phyloP scores from a whole-genome alignment of 2,329 filamentous ascomycete species.

The Biscogniauxia mediterranea region DNA sequence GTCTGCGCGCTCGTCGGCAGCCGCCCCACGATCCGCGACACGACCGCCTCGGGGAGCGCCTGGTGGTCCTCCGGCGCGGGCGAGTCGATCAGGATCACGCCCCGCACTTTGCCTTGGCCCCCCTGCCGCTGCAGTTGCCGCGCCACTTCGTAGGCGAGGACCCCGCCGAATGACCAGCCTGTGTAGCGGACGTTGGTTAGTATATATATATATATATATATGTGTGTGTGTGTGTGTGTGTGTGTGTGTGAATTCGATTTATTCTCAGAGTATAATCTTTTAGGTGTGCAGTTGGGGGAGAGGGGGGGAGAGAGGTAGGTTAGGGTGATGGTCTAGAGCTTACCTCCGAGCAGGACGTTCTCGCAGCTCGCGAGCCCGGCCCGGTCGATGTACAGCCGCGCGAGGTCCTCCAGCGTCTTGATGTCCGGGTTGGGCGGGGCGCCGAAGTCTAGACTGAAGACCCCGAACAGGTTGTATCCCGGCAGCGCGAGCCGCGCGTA shows the following conservation, averaged over 20 bases:
- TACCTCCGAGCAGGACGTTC: conserved; percentile 40
- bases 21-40: conserved; percentile 10
- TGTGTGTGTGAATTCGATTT: too few relatives aligned
- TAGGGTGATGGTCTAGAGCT: conserved; percentile 3
- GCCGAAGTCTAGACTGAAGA: conserved; percentile 8
- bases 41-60: conserved; percentile 39
- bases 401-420: conserved; percentile 18
- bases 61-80: conserved; percentile 45
- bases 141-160: conserved; percentile 48
- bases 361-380: conserved; percentile 9
- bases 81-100: conserved; percentile 44
- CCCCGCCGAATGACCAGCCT: conserved; percentile 52
- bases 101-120: conserved; percentile 38
- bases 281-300: too few relatives aligned
- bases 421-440: conserved; percentile 2
- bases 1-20: conserved; percentile 4
- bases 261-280: too few relatives aligned
- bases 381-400: conserved; percentile 17
- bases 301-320: too few relatives aligned
- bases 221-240: too few relatives aligned
- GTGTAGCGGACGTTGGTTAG: not conserved
- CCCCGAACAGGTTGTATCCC: not conserved
- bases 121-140: conserved; percentile 36
- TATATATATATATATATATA: too few relatives aligned
- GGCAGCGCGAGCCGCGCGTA: conserved; percentile 2